Percentiles rank a stretch among this genome's conserved stretches.
These are phyloP conservation scores for Leishmania gerbilli DNA, from an alignment of 208 protist genomes.

Conservation along the genomic window DNA sequence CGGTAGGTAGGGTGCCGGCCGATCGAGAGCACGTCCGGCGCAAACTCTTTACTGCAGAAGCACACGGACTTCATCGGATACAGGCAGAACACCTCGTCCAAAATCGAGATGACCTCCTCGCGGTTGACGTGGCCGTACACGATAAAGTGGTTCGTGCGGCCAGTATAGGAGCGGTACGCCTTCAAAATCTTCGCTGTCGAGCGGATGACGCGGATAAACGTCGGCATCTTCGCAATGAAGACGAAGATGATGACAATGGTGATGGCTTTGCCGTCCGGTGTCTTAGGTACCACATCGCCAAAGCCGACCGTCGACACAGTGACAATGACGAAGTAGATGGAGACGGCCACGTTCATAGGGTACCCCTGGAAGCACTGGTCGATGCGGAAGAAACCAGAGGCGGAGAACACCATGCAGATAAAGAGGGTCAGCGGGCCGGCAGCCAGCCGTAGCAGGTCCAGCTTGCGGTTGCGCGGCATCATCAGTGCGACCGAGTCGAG, in stretches of 20 bases:
- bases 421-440: constrained; percentile 77
- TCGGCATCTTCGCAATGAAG: constrained; percentile 85
- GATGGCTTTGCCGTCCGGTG: constrained; percentile 58
- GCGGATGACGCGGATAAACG: constrained; percentile 76
- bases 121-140: constrained; percentile 76
- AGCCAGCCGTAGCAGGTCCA: constrained; percentile 72
- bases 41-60: constrained; percentile 82
- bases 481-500: constrained; percentile 77
- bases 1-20: constrained; percentile 81
- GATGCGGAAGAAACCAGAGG: constrained; percentile 68
- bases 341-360: constrained; percentile 54
- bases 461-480: constrained; percentile 51
- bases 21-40: constrained; percentile 65
- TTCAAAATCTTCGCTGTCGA: constrained; percentile 63
- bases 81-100: constrained; percentile 85
- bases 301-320: constrained; percentile 86
- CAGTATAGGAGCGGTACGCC: constrained; percentile 69
- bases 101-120: constrained; percentile 74
- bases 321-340: constrained; percentile 81
- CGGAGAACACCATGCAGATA: constrained; percentile 74
- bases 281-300: constrained; percentile 77
- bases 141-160: constrained; percentile 74
- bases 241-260: constrained; percentile 81
- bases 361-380: constrained; percentile 74
- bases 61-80: constrained; percentile 87